Evolutionary conservation across 371 early-diverging fungal species (phyloP).

Genomic region (Lichtheimia ornata): DNA sequence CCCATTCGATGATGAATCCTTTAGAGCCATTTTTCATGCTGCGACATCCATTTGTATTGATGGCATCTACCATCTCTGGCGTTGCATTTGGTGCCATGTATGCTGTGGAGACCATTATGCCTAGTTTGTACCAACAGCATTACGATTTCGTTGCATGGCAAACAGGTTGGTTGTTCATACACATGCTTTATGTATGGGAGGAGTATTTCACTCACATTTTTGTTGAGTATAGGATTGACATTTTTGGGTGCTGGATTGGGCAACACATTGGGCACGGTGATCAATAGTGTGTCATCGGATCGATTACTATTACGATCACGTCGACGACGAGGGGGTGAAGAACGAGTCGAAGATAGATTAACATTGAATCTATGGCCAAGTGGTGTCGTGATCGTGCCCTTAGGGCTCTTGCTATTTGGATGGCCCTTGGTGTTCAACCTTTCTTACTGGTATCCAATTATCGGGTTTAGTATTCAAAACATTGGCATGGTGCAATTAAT

Average conservation of each 20-base stretch:
- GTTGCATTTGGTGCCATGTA: constrained; percentile 53
- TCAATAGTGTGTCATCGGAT: constrained; percentile 21
- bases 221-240: constrained; percentile 21
- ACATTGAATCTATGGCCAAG: constrained; percentile 29
- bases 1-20: constrained; percentile 22
- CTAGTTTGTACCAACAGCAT: constrained; percentile 21
- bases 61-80: constrained; percentile 45
- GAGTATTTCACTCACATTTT: background rate
- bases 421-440: constrained; percentile 36
- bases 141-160: constrained; percentile 42
- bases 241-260: constrained; percentile 47
- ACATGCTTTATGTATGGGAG: background rate
- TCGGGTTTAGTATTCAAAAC: constrained; percentile 43
- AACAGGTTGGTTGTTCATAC: constrained; percentile 15
- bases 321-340: constrained; percentile 13
- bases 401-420: constrained; percentile 47
- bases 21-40: constrained; percentile 34
- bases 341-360: constrained; percentile 23
- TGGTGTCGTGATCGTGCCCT: constrained; percentile 34
- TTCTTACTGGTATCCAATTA: constrained; percentile 36
- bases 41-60: constrained; percentile 44
- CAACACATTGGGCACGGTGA: constrained; percentile 33
- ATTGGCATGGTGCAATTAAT: constrained; percentile 47
- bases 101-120: constrained; percentile 43
- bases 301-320: constrained; percentile 20